Conservation (phyloP, 768 basidiomycete species). For the Mycena pura region DNA sequence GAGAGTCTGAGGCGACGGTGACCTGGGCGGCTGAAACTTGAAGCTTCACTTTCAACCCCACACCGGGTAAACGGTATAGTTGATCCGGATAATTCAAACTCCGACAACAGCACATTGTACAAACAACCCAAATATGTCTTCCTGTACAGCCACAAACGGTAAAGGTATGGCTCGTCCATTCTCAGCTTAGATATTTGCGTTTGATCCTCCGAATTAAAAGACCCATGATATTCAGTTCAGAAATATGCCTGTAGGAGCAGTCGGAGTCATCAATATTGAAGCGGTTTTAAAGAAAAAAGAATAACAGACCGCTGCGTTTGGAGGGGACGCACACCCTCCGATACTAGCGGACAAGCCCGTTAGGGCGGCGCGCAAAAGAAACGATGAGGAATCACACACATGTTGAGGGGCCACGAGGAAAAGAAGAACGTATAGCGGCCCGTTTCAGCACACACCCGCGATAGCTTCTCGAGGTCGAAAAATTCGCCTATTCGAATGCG, state of each 20-base stretch:
- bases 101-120: too few relatives aligned
- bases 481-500: slow-evolving; percentile 57
- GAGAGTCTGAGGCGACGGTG: neutral
- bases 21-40: neutral
- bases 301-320: slow-evolving; percentile 23
- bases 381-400: slow-evolving; percentile 48
- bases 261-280: neutral
- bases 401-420: slow-evolving; percentile 75
- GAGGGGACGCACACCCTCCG: slow-evolving; percentile 22
- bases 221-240: neutral
- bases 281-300: neutral
- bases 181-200: too few relatives aligned
- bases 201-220: too few relatives aligned
- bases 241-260: slow-evolving; percentile 11
- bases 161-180: too few relatives aligned
- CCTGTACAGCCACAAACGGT: too few relatives aligned
- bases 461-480: slow-evolving; percentile 72
- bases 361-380: neutral
- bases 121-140: too few relatives aligned
- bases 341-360: slow-evolving; percentile 9
- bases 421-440: slow-evolving; percentile 78
- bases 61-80: too few relatives aligned
- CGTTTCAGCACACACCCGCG: slow-evolving; percentile 60
- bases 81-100: too few relatives aligned
- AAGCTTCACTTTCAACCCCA: too few relatives aligned